These are phyloP conservation scores for Boletus vinaceobasis DNA, from an alignment of 768 basidiomycete species.

Conservation along the genomic window DNA sequence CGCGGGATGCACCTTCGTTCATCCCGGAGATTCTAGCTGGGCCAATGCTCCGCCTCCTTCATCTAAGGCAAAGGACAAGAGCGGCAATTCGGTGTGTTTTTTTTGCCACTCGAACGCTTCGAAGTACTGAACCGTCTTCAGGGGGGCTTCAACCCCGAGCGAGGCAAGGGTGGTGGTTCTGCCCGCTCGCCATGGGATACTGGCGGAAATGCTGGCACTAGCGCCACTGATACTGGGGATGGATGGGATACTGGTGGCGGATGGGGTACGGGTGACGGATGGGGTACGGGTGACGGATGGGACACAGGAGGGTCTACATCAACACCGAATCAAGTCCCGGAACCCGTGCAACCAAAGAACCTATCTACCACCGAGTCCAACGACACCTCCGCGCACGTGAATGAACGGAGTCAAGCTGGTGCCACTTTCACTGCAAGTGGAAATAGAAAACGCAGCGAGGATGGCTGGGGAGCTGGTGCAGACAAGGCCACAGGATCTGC, in stretches of 20 bases:
- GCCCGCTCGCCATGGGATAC: background rate
- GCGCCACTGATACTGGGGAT: background rate
- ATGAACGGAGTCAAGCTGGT: background rate
- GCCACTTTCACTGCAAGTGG: background rate
- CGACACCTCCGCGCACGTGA: background rate
- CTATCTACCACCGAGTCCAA: background rate
- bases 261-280: constrained; percentile 9
- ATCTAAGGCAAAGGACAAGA: constrained; percentile 8
- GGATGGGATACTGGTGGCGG: constrained; percentile 1
- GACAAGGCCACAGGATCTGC: background rate
- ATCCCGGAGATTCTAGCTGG: constrained; percentile 29
- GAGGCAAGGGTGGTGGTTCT: background rate
- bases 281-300: constrained; percentile 11
- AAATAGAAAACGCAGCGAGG: background rate
- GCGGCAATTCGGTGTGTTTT: constrained; percentile 19
- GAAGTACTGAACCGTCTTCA: background rate
- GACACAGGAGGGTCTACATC: constrained; percentile 1
- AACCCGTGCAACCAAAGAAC: background rate
- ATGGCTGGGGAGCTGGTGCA: constrained; percentile 4
- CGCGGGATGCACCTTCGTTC: constrained; percentile 28
- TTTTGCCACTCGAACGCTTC: background rate
- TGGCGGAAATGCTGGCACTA: background rate
- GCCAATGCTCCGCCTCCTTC: constrained; percentile 12
- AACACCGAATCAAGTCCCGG: constrained; percentile 1
- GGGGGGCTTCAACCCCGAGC: constrained; percentile 6